Conservation (phyloP, 306 rosid species). For the Cucurbita argyrosperma region DNA sequence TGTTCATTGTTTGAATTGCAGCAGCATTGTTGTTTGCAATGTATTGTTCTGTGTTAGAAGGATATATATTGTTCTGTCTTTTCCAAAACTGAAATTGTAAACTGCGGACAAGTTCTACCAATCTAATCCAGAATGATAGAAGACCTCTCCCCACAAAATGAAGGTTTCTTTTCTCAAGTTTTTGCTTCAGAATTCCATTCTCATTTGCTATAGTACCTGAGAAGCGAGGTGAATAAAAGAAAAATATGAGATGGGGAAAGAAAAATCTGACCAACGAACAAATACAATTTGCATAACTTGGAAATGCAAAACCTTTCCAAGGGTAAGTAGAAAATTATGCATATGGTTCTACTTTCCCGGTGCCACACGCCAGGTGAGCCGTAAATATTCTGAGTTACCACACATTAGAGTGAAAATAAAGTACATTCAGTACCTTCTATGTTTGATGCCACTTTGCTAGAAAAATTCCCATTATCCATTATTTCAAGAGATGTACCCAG, state of each 20-base stretch:
- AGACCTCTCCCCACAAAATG: conserved; percentile 24
- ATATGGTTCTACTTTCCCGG: not conserved
- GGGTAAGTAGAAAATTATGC: not conserved
- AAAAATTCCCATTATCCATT: conserved; percentile 13
- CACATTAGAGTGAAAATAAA: conserved; percentile 4
- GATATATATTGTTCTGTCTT: conserved; percentile 46
- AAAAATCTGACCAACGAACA: not conserved
- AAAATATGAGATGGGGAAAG: not conserved
- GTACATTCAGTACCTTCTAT: conserved; percentile 41
- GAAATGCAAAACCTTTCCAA: not conserved
- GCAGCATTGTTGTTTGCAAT: conserved; percentile 21
- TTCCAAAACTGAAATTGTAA: conserved; percentile 49
- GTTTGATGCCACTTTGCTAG: conserved; percentile 16
- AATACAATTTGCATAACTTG: not conserved
- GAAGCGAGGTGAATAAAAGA: not conserved
- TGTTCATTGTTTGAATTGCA: conserved; percentile 31
- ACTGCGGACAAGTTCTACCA: conserved; percentile 29
- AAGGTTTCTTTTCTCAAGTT: conserved; percentile 30
- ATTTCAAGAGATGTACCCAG: conserved; percentile 19
- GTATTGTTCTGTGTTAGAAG: conserved; percentile 29
- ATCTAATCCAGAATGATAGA: conserved; percentile 38
- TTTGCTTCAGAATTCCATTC: conserved; percentile 30
- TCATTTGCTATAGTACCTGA: conserved; percentile 32
- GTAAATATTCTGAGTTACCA: not conserved
- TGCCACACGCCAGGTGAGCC: not conserved